Evolutionary conservation across 306 rosid genomes (phyloP), one percentile per base, ranked within the genome.

Genomic region (Mimosa bimucronata): DNA sequence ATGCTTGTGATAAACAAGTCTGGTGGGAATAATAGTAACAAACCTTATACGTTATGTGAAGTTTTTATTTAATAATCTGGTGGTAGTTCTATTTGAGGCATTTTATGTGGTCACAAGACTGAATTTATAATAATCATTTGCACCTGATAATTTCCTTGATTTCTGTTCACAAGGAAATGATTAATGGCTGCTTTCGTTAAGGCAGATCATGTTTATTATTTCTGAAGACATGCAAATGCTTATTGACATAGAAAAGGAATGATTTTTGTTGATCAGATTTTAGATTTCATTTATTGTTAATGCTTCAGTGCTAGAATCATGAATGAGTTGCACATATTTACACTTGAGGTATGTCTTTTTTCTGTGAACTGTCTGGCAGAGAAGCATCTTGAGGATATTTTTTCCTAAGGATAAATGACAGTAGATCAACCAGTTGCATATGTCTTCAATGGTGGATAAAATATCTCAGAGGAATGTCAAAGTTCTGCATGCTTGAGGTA

Each of bases 401-500:
- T 25, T 72, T 55, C 64, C 53, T 42, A 75, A 13, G 68, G 81
- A 75, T 66, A 81, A 78, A 86, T 86, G 92, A 75, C 67, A 82
- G 76, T 84, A 58, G 81, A 75, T 73, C 89, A 86, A 89, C 42
- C 81, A 42, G 52, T 82, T 79, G 76, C 83, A 29, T 83, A 76
- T 72, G 52, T 76, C 70, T 42, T 74, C 67, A 82, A 86, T 80
- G 89, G 91, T 44, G 91, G 92, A 71, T 92, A 92, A 77, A 84
- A 78, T 71, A 78, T 83, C 87, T 44, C 19, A 68, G 77, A 84
- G 88, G 85, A 87, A 88, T 87, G 91, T 80, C 94, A 83, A 86
- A 83, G 83, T 73, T 83, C 83, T 88, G 84, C 77, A 52, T 87
- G 84, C 85, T 82, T 74, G 76, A 92, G 94, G 94, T 90, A 92